Evolutionary conservation across 345 rosid genomes (phyloP), one percentile per base, ranked within the genome.

Genomic region (Populus tremula): DNA sequence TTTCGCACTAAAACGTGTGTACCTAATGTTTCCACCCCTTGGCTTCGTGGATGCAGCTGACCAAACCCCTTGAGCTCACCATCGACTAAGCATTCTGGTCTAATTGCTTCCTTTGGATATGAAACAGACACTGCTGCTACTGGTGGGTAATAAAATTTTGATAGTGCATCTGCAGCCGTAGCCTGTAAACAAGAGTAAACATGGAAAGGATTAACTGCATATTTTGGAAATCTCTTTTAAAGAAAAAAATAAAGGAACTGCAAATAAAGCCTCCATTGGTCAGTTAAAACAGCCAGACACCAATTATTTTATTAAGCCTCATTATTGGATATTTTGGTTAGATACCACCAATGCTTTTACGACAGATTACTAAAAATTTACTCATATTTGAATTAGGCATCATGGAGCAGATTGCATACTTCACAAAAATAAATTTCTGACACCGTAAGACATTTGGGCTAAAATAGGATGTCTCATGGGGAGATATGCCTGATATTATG

Each of bases 1-100:
- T 21, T 43, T n/a, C 64, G 33, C 39, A 72, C 47, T 67, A 53
- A 45, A 69, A n/a, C 36, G 39, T 10, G 38, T n/a, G 59, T 83
- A 94, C 98, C 99, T 67, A 96, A 83, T 72, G 99, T 94, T 88
- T 96, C 99, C 75, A 94, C 93, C 74, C 97, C 96, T 88, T 96
- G 99, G 74, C 94, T 96, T 72, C 98, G 94, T 59, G 98, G 99
- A 89, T 92, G 98, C 85, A 96, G 80, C 82, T 92, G 98, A 69
- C 99, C 99, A 77, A 94, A 96, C 17, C 99, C 98, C 82, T 96
- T 93, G 72, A 96, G 93, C 80, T 93, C 94, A 80, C 93, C 92
- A 77, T 91, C 97, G 73, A 91, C 85, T 75, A 96, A 78, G 84
- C 97, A 73, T 70, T 92, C 97, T 43, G 80, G 72, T 63, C 91